A percentile compares a stretch with the other conserved stretches of the same genome.
phyloP scores from a whole-genome alignment of 371 early-diverging fungal genomes.

The Mortierella sp. region DNA sequence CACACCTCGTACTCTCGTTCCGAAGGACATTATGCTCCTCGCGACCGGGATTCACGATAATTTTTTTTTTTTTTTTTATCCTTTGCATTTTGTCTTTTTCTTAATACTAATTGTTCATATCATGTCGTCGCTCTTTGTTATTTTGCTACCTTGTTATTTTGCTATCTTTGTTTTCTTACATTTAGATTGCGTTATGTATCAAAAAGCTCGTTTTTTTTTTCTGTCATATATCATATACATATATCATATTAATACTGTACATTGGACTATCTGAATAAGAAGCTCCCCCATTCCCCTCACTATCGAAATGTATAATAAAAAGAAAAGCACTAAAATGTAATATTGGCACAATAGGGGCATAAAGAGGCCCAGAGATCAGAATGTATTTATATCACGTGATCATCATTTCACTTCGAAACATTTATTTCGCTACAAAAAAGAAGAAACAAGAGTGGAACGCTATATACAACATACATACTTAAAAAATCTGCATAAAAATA shows the following conservation, averaged over 20 bases:
- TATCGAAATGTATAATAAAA: too few species aligned
- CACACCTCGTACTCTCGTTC: conserved; percentile 24
- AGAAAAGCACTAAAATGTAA: too few species aligned
- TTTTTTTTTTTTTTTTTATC: not conserved
- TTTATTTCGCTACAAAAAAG: not conserved
- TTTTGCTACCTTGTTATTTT: too few species aligned
- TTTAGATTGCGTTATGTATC: too few species aligned
- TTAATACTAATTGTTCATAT: too few species aligned
- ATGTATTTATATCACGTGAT: too few species aligned
- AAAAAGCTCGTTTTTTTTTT: not conserved
- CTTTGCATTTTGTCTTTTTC: not conserved
- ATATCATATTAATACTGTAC: not conserved
- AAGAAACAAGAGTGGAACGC: not conserved
- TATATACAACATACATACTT: not conserved
- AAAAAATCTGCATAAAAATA: not conserved
- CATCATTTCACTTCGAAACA: not conserved
- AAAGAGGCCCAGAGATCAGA: too few species aligned
- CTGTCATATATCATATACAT: not conserved
- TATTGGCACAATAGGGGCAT: too few species aligned
- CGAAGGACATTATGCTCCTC: conserved; percentile 19
- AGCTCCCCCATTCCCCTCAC: not conserved
- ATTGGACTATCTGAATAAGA: not conserved
- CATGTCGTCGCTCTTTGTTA: too few species aligned
- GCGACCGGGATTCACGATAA: conserved; percentile 14
- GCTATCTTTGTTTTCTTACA: too few species aligned